These are phyloP conservation scores for Pleurotus salmoneostramineus DNA, from an alignment of 768 basidiomycete genomes.

Conservation along the genomic window DNA sequence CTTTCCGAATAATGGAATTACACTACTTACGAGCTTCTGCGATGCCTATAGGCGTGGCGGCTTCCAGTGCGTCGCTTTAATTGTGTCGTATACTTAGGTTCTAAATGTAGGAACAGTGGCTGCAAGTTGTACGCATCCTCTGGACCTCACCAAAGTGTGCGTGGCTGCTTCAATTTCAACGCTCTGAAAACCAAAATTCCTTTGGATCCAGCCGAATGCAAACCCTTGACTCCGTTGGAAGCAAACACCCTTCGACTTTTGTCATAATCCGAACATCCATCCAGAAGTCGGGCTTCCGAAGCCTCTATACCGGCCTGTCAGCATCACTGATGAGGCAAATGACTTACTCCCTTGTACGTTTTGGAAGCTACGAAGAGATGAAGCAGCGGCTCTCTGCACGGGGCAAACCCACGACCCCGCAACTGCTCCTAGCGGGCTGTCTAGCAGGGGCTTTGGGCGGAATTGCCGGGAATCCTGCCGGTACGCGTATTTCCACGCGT, in stretches of 20 bases:
- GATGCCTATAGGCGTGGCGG: constrained; percentile 46
- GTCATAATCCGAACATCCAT: constrained; percentile 63
- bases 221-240: constrained; percentile 42
- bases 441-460: constrained; percentile 80
- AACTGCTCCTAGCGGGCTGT: constrained; percentile 61
- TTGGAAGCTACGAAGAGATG: constrained; percentile 79
- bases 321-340: constrained; percentile 86
- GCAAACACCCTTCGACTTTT: constrained; percentile 59
- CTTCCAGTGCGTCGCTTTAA: constrained; percentile 46
- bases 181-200: constrained; percentile 5
- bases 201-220: constrained; percentile 66
- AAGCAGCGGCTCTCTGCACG: constrained; percentile 52
- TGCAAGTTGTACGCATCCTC: constrained; percentile 75
- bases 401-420: constrained; percentile 47
- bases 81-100: neutral
- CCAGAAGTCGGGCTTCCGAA: constrained; percentile 61
- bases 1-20: neutral
- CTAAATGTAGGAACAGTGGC: constrained; percentile 50
- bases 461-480: constrained; percentile 81
- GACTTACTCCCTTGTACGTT: constrained; percentile 84
- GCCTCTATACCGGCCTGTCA: constrained; percentile 77
- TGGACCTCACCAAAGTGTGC: constrained; percentile 85
- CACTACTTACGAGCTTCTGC: constrained; percentile 10
- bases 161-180: constrained; percentile 16
- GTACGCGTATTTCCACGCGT: constrained; percentile 27